Conservation (phyloP, 139 green algal genomes). For the Edaphochlamys debaryana region DNA sequence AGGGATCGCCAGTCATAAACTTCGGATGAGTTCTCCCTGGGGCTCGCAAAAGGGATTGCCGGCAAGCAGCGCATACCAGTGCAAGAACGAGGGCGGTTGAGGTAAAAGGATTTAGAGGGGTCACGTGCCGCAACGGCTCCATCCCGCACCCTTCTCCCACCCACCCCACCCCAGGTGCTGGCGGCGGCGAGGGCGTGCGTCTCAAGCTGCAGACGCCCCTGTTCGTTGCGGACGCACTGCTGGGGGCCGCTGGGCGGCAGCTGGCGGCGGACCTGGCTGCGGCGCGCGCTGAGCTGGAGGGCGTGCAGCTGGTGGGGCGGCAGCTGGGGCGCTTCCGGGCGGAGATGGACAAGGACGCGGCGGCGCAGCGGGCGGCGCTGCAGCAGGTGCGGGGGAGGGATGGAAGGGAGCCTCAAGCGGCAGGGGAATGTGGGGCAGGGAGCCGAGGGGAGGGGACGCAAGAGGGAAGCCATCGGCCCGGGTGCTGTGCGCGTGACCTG, state of each 20-base stretch:
- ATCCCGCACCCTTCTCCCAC: no score
- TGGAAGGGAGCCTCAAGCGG: no score
- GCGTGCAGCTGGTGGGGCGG: slow-evolving; percentile 63
- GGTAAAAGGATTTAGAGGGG: no score
- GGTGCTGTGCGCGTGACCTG: no score
- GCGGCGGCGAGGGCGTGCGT: slow-evolving; percentile 81
- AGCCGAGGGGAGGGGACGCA: neutral
- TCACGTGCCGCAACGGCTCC: no score
- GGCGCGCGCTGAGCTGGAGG: slow-evolving; percentile 54
- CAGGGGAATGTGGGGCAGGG: neutral
- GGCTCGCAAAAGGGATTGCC: no score
- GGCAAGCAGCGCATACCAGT: no score
- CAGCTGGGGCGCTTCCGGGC: slow-evolving; percentile 79
- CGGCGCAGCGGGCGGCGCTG: slow-evolving; percentile 68
- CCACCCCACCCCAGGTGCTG: neutral
- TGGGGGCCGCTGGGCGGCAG: slow-evolving; percentile 71
- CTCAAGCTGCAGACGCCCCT: slow-evolving; percentile 96
- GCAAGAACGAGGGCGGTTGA: no score
- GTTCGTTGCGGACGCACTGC: slow-evolving; percentile 85
- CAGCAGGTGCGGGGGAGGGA: slow-evolving; percentile 52
- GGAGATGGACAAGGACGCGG: slow-evolving; percentile 84
- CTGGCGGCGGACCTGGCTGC: slow-evolving; percentile 56
- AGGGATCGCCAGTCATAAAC: no score
- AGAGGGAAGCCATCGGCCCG: no score
- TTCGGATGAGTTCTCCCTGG: no score